Evolutionary conservation across 495 filamentous ascomycete species (phyloP).

Genomic region (Neurospora sp.): DNA sequence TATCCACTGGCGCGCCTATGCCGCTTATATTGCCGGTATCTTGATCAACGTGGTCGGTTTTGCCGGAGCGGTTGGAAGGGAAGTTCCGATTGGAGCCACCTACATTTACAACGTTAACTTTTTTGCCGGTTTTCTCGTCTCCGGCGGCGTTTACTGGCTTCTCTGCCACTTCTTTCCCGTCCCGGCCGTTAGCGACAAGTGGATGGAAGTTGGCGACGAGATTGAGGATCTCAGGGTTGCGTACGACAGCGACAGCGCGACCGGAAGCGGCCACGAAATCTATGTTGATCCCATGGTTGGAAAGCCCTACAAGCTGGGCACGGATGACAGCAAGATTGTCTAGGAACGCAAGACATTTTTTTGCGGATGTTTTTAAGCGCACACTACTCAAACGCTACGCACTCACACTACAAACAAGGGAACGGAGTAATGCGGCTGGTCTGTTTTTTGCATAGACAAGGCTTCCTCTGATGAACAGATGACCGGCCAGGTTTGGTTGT

Average conservation of each 20-base stretch:
- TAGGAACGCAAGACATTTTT: background rate
- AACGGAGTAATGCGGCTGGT: background rate
- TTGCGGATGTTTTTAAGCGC: background rate
- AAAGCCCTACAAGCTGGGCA: conserved; percentile 1
- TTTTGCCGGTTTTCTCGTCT: conserved; percentile 73
- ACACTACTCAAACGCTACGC: background rate
- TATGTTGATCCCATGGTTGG: conserved; percentile 1
- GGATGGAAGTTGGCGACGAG: conserved; percentile 75
- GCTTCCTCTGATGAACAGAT: background rate
- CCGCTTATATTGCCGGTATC: conserved; percentile 76
- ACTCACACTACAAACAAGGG: background rate
- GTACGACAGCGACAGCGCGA: conserved; percentile 25
- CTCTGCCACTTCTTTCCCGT: conserved; percentile 63
- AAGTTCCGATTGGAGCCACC: conserved; percentile 62
- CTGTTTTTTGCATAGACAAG: background rate
- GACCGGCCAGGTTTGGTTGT: background rate
- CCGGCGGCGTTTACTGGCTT: conserved; percentile 53
- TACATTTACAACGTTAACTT: conserved; percentile 91
- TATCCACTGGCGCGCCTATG: conserved; percentile 75
- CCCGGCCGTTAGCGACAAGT: conserved; percentile 60
- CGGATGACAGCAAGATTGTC: conserved; percentile 8
- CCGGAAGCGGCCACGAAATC: conserved; percentile 8
- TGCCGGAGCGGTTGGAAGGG: conserved; percentile 63
- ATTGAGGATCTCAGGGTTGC: conserved; percentile 41
- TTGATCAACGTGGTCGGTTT: conserved; percentile 91